Conservation (phyloP, 2,329 filamentous ascomycete genomes). For the Colletotrichum sublineola region DNA sequence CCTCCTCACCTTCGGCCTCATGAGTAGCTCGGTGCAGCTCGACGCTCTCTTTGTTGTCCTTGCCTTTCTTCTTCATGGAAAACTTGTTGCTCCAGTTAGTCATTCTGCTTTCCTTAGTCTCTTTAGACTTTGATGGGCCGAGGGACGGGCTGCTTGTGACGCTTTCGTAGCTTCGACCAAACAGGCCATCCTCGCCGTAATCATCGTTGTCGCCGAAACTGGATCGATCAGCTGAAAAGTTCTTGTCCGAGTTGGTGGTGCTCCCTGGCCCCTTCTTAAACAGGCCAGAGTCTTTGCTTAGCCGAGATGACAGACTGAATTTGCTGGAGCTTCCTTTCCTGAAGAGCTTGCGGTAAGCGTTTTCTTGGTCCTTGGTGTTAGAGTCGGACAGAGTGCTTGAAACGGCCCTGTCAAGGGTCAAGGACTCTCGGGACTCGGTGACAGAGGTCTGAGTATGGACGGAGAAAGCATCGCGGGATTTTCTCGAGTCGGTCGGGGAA, state of each 20-base stretch:
- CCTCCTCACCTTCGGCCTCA: slow-evolving; percentile 35
- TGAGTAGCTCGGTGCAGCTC: slow-evolving; percentile 59
- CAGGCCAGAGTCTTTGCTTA: slow-evolving; percentile 66
- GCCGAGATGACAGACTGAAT: slow-evolving; percentile 71
- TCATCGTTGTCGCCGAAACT: slow-evolving; percentile 71
- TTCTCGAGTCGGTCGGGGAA: slow-evolving; percentile 65
- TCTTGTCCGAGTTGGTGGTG: slow-evolving; percentile 69
- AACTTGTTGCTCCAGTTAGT: slow-evolving; percentile 64
- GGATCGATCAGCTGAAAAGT: slow-evolving; percentile 66
- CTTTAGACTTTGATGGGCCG: slow-evolving; percentile 63
- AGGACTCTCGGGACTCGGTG: slow-evolving; percentile 71
- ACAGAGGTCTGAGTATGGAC: slow-evolving; percentile 68
- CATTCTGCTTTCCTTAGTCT: slow-evolving; percentile 63
- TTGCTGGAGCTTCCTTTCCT: slow-evolving; percentile 76
- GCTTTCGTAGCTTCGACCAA: slow-evolving; percentile 69
- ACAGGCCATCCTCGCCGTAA: slow-evolving; percentile 59
- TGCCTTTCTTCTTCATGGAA: slow-evolving; percentile 72
- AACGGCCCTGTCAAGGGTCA: slow-evolving; percentile 66
- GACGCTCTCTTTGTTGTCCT: slow-evolving; percentile 67
- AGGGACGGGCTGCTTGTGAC: slow-evolving; percentile 68
- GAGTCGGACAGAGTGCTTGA: slow-evolving; percentile 71
- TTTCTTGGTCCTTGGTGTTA: slow-evolving; percentile 65
- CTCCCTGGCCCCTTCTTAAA: slow-evolving; percentile 73
- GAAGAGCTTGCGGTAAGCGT: slow-evolving; percentile 71
- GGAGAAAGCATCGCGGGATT: slow-evolving; percentile 69